phyloP scores from a whole-genome alignment of 2,329 filamentous ascomycete genomes.

The Hypoxylon sp. region DNA sequence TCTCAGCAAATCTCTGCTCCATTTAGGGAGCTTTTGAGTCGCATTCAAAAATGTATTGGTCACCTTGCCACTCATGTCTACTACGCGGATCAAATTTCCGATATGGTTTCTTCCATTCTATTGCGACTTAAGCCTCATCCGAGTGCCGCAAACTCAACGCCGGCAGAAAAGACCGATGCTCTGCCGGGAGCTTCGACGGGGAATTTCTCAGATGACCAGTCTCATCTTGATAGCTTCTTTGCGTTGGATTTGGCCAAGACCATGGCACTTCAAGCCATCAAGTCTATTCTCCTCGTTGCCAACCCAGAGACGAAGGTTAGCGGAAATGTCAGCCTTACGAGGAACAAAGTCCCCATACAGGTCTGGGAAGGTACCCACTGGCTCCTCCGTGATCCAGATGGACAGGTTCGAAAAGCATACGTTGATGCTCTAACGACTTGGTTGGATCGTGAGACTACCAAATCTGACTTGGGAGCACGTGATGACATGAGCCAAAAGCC shows the following conservation, averaged over 20 bases:
- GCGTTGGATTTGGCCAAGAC: slow-evolving; percentile 67
- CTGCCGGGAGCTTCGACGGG: slow-evolving; percentile 53
- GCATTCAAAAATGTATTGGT: slow-evolving; percentile 87
- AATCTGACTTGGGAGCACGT: slow-evolving; percentile 71
- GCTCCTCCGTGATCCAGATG: slow-evolving; percentile 84
- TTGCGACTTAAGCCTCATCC: slow-evolving; percentile 77
- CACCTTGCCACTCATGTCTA: slow-evolving; percentile 94
- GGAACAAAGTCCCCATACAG: slow-evolving; percentile 80
- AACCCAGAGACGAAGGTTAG: slow-evolving; percentile 73
- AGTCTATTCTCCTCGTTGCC: slow-evolving; percentile 83
- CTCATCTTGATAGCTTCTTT: slow-evolving; percentile 65
- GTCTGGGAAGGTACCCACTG: slow-evolving; percentile 98
- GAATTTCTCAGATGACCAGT: slow-evolving; percentile 60
- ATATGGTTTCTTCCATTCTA: slow-evolving; percentile 89
- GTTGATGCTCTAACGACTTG: slow-evolving; percentile 85
- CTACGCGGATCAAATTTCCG: slow-evolving; percentile 94
- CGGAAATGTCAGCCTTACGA: slow-evolving; percentile 72
- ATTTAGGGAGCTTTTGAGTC: slow-evolving; percentile 73
- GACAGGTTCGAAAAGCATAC: slow-evolving; percentile 85
- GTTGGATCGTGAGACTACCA: slow-evolving; percentile 83
- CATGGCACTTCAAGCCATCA: slow-evolving; percentile 81
- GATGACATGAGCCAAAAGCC: slow-evolving; percentile 66
- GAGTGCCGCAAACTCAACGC: slow-evolving; percentile 58
- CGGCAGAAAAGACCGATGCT: slow-evolving; percentile 61
- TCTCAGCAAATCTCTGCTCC: slow-evolving; percentile 61